Conservation (phyloP, 2,329 filamentous ascomycete genomes). For the Scortechinia acanthostroma region DNA sequence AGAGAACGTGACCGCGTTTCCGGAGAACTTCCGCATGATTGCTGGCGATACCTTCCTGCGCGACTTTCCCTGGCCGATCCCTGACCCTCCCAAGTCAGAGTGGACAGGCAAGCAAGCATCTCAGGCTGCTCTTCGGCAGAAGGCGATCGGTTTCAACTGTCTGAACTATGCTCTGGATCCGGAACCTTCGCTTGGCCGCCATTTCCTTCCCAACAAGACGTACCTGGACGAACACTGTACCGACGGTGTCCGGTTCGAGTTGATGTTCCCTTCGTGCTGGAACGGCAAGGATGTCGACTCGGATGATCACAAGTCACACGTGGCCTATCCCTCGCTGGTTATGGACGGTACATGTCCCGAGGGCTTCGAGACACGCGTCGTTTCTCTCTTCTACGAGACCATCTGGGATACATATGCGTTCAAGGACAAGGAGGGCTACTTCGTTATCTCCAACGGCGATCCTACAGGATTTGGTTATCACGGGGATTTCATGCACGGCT, state of each 20-base stretch:
- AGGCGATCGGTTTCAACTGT: constrained; percentile 90
- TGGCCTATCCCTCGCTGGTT: constrained; percentile 73
- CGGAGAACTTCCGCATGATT: constrained; percentile 73
- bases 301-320: constrained; percentile 51
- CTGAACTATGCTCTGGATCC: constrained; percentile 66
- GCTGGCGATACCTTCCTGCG: constrained; percentile 65
- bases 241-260: constrained; percentile 75
- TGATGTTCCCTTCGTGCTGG: constrained; percentile 89
- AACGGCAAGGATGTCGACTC: constrained; percentile 60
- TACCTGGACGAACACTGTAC: constrained; percentile 75
- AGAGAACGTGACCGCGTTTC: constrained; percentile 66
- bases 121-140: constrained; percentile 69
- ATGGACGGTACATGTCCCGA: constrained; percentile 71
- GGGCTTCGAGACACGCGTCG: constrained; percentile 59
- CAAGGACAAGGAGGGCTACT: constrained; percentile 53
- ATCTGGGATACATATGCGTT: constrained; percentile 73
- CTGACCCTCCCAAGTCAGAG: constrained; percentile 57
- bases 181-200: constrained; percentile 73
- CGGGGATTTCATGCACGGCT: constrained; percentile 75
- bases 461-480: constrained; percentile 70
- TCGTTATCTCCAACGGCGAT: constrained; percentile 74
- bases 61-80: constrained; percentile 63
- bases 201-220: constrained; percentile 72
- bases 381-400: constrained; percentile 76
- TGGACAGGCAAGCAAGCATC: too few species aligned